Conservation (phyloP, 352 stramenopile genomes). For the Pythium chondricola region DNA sequence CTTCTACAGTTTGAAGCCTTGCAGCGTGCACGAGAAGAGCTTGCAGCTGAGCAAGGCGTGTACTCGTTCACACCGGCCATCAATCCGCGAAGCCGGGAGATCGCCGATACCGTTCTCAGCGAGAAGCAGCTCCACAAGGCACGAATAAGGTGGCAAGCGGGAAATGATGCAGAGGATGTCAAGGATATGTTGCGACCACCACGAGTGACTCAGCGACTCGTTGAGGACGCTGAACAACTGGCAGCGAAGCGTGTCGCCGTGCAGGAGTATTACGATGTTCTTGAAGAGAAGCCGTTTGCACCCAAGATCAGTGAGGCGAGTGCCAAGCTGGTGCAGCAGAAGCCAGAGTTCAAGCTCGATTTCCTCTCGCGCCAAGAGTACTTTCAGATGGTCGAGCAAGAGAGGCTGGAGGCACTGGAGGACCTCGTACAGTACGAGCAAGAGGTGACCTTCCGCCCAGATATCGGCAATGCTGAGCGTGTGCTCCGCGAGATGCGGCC, state of each 20-base stretch:
- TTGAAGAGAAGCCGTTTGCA: conserved; percentile 51
- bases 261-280: conserved; percentile 65
- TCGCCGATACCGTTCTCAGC: conserved; percentile 34
- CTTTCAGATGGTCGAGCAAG: conserved; percentile 59
- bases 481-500: conserved; percentile 63
- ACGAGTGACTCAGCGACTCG: conserved; percentile 49
- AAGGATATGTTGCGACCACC: conserved; percentile 11
- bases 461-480: conserved; percentile 68
- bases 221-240: conserved; percentile 38
- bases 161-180: conserved; percentile 7
- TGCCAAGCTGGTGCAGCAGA: conserved; percentile 39
- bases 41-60: conserved; percentile 28
- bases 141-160: background rate
- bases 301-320: conserved; percentile 58
- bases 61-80: conserved; percentile 51
- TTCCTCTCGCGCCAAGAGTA: conserved; percentile 67
- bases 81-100: conserved; percentile 62
- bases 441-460: conserved; percentile 59
- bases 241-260: conserved; percentile 43
- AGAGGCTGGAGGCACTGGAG: conserved; percentile 51
- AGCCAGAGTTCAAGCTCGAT: conserved; percentile 73
- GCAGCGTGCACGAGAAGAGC: conserved; percentile 39
- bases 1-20: conserved; percentile 31
- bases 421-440: conserved; percentile 29
- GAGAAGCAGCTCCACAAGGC: conserved; percentile 18